Evolutionary conservation across 495 filamentous ascomycete genomes (phyloP), one percentile per base, ranked within the genome.

Genomic region (Annulohypoxylon bovei): DNA sequence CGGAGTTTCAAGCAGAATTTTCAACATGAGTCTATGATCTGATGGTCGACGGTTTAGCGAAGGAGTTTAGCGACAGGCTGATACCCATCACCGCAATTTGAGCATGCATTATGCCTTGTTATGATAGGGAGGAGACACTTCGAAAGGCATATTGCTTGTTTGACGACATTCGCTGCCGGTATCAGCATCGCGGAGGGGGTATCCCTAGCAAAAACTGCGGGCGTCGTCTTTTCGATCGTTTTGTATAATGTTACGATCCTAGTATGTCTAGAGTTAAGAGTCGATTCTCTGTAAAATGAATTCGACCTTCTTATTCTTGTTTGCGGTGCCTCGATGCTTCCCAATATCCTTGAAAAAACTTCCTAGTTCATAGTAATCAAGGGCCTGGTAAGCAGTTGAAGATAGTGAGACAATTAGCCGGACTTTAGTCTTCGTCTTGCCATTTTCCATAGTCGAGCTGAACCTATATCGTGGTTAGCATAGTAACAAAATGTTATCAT

Each of bases 1-100:
- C 37, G 40, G 59, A 12, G 28, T 62, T 18, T 27, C 40, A 39
- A 55, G 23, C 22, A 50, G 22, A 28, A 50, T 50, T 50, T 50
- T 50, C 46, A 50, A 28, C 14, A 33, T 40, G 52, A 50, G 64
- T 72, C 64, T 54, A 67, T 70, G 61, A 79, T 74, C 82, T 82
- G 78, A 80, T 54, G 78, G 77, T 83, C 65, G 62, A 55, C 61
- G 70, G 47, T 72, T 72, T 72, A 68, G 70, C 70, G 64, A 72
- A 68, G 70, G 70, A 72, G 70, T 72, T 72, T 61, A 65, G 70
- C 72, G 68, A 71, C 67, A 57, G 73, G 67, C 69, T 71, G 73
- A 73, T 78, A 70, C 68, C 66, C 70, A 71, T 60, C 70, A 75
- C 76, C 75, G 73, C 72, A 62, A 70, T 65, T 65, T 69, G 70